Evolutionary conservation across 1,284 basidiomycete genomes (phyloP).

Genomic region (Cystobasidiaceae sp.): DNA sequence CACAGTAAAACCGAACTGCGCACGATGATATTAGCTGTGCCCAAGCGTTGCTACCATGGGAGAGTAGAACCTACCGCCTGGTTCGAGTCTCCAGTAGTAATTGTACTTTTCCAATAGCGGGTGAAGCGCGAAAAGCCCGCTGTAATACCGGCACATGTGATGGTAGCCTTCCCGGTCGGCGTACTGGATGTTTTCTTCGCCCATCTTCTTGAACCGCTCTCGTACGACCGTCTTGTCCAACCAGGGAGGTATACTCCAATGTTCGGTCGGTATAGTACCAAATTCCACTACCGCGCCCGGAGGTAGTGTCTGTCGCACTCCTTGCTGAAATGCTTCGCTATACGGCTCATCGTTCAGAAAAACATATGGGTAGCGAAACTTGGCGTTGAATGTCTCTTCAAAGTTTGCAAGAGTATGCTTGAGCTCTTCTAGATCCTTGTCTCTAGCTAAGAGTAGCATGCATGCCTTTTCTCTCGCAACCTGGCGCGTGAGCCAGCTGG

Average conservation of each 20-base stretch:
- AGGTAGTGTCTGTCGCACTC: constrained; percentile 28
- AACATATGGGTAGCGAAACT: constrained; percentile 40
- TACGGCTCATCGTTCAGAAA: constrained; percentile 35
- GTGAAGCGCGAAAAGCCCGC: constrained; percentile 39
- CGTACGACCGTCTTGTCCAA: constrained; percentile 31
- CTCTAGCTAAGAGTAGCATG: constrained; percentile 36
- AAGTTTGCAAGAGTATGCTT: constrained; percentile 38
- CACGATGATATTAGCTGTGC: no score
- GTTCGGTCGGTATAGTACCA: constrained; percentile 30
- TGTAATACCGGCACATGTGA: constrained; percentile 39
- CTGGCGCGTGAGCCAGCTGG: constrained; percentile 14
- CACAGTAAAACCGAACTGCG: constrained; percentile 44
- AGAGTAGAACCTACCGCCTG: constrained; percentile 41
- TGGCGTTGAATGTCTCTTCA: constrained; percentile 37
- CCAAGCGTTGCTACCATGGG: not conserved
- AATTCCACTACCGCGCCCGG: constrained; percentile 32
- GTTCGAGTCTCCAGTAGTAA: constrained; percentile 49
- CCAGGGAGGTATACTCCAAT: constrained; percentile 39
- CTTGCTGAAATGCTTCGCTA: constrained; percentile 31
- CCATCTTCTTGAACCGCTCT: constrained; percentile 34
- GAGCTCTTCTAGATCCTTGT: constrained; percentile 35
- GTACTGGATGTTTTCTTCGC: constrained; percentile 37
- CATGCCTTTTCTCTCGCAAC: constrained; percentile 33
- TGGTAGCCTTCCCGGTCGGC: constrained; percentile 40
- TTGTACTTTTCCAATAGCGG: constrained; percentile 43